Conservation (phyloP, 2,329 filamentous ascomycete species). For the Lizonia empirigonia region DNA sequence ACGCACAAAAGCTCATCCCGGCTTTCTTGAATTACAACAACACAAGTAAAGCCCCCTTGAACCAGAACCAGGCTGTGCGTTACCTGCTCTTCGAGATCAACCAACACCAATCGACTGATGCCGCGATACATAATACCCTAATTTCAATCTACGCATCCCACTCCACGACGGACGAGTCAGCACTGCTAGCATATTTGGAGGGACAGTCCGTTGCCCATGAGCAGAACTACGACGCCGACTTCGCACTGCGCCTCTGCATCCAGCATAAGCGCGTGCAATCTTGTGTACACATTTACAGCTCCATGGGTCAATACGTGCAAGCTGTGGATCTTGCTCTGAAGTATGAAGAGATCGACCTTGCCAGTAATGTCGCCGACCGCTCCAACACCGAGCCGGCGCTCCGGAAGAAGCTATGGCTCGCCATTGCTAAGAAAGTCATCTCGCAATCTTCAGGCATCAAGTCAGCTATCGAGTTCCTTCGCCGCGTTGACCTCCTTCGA, state of each 20-base stretch:
- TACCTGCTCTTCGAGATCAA: slow-evolving; percentile 95
- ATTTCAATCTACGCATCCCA: slow-evolving; percentile 95
- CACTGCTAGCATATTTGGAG: slow-evolving; percentile 86
- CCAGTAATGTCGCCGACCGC: slow-evolving; percentile 84
- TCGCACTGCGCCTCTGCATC: slow-evolving; percentile 93
- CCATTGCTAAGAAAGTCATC: slow-evolving; percentile 93
- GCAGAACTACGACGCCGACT: slow-evolving; percentile 90
- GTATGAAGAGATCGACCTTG: slow-evolving; percentile 87
- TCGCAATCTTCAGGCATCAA: slow-evolving; percentile 83
- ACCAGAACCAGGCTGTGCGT: slow-evolving; percentile 82
- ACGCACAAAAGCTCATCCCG: slow-evolving; percentile 87
- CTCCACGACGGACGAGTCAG: slow-evolving; percentile 79
- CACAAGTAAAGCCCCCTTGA: slow-evolving; percentile 69
- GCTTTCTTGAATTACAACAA: slow-evolving; percentile 94
- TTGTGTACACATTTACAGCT: slow-evolving; percentile 95
- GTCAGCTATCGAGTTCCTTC: slow-evolving; percentile 85
- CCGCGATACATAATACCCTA: slow-evolving; percentile 94
- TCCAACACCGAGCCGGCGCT: slow-evolving; percentile 78
- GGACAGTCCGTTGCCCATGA: slow-evolving; percentile 76
- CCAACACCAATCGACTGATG: slow-evolving; percentile 76
- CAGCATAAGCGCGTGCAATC: slow-evolving; percentile 91
- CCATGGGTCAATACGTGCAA: slow-evolving; percentile 92
- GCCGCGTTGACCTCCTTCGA: slow-evolving; percentile 85
- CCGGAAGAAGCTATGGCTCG: slow-evolving; percentile 93
- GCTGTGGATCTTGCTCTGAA: slow-evolving; percentile 91